A percentile compares a stretch with the other conserved stretches of the same genome.
These are phyloP conservation scores for Sutorius australiensis DNA, from an alignment of 768 basidiomycete genomes.

Conservation along the genomic window DNA sequence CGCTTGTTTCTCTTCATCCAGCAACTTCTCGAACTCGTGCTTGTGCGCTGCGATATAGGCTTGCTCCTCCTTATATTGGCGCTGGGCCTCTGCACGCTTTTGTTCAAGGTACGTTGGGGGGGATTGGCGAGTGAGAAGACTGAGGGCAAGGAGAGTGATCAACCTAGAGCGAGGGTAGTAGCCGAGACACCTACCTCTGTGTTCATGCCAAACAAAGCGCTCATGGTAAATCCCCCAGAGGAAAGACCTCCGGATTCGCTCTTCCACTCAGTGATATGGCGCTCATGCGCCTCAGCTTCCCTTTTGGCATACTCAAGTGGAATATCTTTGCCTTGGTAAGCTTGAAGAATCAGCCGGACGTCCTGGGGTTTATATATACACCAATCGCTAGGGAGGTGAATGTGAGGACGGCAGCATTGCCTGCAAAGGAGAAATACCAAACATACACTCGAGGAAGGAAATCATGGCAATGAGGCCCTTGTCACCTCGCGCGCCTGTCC, in stretches of 20 bases:
- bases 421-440: neutral
- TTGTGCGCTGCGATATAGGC: slow-evolving; percentile 50
- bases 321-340: slow-evolving; percentile 86
- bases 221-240: slow-evolving; percentile 42
- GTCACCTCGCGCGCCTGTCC: slow-evolving; percentile 77
- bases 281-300: slow-evolving; percentile 78
- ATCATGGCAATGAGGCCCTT: slow-evolving; percentile 86
- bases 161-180: neutral
- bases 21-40: slow-evolving; percentile 43
- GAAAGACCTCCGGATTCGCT: slow-evolving; percentile 37
- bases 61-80: slow-evolving; percentile 49
- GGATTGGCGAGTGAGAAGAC: slow-evolving; percentile 32
- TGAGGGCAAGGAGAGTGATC: neutral
- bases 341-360: slow-evolving; percentile 81
- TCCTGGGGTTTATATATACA: slow-evolving; percentile 83
- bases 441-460: slow-evolving; percentile 90
- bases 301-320: slow-evolving; percentile 84
- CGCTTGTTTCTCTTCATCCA: slow-evolving; percentile 51
- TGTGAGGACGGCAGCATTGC: neutral
- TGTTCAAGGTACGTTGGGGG: slow-evolving; percentile 50
- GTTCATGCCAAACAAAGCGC: slow-evolving; percentile 38
- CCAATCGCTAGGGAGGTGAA: slow-evolving; percentile 63
- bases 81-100: slow-evolving; percentile 49
- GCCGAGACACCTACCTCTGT: slow-evolving; percentile 26
- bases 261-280: slow-evolving; percentile 81